Evolutionary conservation across 768 basidiomycete genomes (phyloP), one percentile per base, ranked within the genome.

Genomic region (Leucocoprinus sp.): DNA sequence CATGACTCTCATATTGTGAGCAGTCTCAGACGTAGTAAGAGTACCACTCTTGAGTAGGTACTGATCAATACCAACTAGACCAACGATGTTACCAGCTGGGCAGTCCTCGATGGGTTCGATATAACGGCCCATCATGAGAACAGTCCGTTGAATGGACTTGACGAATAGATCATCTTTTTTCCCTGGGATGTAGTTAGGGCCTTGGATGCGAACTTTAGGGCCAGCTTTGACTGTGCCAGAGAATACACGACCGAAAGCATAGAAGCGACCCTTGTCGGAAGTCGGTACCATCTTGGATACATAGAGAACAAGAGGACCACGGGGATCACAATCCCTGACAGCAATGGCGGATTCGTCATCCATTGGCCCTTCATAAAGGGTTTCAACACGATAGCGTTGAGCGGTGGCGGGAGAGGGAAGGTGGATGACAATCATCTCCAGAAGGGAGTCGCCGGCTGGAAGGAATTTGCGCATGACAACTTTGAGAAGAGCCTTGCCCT

Each of bases 1-100:
- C 96, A 99, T 99, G 68, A 99, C 93, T 74, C 75, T 91, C 93
- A 99, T 96, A 78, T 99, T 99, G 78, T 99, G 96, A 42, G 96
- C 96, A 43, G 93, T 96, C 72, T 98, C 96, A 39, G 92, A 92
- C 50, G 89, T 82, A 50, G 96, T 99, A 61, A 99, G 80, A 52
- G 96, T 99, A 65, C 96, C 96, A 55, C 82, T 92, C 82, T 99
- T 99, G 65, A 99, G 84, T 72, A 99, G 70, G 90, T 98, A 99
- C 71, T 99, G 96, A 70, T 99, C 96, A 58, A 99, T 88, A 75
- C 96, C 96, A 70, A 98, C 95, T 61, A 99, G 88, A 78, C 96
- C 96, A 56, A 91, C 69, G 58, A 99, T 98, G 78, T 99, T 99
- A 59, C 96, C 96, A 48, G 95, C 83, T 28, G 96, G 96, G 68